These are phyloP conservation scores for Penicillium psychrofluorescens DNA, from an alignment of 495 filamentous ascomycete genomes.

Conservation along the genomic window DNA sequence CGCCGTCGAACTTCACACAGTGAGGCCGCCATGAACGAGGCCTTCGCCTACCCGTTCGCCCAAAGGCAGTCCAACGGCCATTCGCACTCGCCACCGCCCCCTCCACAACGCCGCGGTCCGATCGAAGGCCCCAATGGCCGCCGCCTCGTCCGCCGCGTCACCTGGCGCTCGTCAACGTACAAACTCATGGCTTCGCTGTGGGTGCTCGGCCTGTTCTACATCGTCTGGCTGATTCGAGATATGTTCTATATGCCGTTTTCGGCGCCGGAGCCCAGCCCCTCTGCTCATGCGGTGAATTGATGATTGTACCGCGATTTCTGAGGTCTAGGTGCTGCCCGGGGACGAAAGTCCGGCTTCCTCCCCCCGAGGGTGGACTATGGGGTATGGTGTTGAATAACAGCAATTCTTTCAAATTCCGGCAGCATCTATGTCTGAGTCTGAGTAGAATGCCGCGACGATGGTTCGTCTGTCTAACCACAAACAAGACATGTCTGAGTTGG, in stretches of 20 bases:
- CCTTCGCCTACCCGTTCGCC: slow-evolving; percentile 29
- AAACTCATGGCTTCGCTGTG: slow-evolving; percentile 42
- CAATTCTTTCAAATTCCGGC: too few relatives aligned
- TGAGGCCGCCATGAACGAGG: slow-evolving; percentile 30
- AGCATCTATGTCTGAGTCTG: too few relatives aligned
- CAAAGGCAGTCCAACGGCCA: slow-evolving; percentile 9
- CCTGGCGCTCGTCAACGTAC: slow-evolving; percentile 44
- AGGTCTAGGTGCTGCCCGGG: too few relatives aligned
- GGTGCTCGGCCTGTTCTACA: slow-evolving; percentile 39
- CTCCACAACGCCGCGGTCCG: slow-evolving; percentile 25
- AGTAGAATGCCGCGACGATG: too few relatives aligned
- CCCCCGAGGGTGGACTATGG: too few relatives aligned
- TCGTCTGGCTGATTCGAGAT: slow-evolving; percentile 41
- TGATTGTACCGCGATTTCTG: neutral
- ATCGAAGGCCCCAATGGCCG: slow-evolving; percentile 41
- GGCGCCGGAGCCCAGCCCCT: slow-evolving; percentile 11
- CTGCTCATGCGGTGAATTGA: slow-evolving; percentile 2
- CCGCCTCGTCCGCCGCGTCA: slow-evolving; percentile 39
- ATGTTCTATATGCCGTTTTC: slow-evolving; percentile 36
- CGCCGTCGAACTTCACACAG: slow-evolving; percentile 38
- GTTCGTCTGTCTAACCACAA: too few relatives aligned
- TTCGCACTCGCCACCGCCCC: slow-evolving; percentile 11
- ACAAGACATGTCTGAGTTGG: too few relatives aligned
- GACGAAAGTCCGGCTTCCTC: too few relatives aligned
- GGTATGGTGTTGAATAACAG: too few relatives aligned